A percentile compares a stretch with the other conserved stretches of the same genome.
Evolutionary conservation across 352 stramenopile species (phyloP).

Genomic region (Achlya hypogyna): DNA sequence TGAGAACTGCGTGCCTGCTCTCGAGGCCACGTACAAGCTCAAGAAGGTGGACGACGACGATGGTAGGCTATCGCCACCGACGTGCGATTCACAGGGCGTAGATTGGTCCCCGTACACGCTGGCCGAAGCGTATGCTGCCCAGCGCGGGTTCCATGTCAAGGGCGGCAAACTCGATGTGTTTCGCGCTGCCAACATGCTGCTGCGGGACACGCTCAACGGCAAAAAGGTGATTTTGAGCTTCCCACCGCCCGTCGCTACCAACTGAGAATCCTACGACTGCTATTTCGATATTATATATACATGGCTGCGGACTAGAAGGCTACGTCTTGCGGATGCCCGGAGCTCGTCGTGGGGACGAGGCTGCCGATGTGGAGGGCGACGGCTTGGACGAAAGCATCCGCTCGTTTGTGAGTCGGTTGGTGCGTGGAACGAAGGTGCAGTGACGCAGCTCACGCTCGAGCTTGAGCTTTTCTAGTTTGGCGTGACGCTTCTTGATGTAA

Average conservation of each 20-base stretch:
- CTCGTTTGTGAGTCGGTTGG: constrained; percentile 30
- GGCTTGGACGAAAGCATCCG: neutral
- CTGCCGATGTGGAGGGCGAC: neutral
- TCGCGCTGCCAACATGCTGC: constrained; percentile 54
- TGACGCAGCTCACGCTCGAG: constrained; percentile 73
- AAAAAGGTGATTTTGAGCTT: constrained; percentile 78
- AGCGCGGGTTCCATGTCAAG: constrained; percentile 64
- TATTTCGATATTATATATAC: neutral
- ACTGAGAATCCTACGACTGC: neutral
- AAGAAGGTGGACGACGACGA: constrained; percentile 61
- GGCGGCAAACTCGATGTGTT: constrained; percentile 69
- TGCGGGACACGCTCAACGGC: constrained; percentile 70
- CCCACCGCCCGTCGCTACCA: constrained; percentile 31
- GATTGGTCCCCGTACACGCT: constrained; percentile 70
- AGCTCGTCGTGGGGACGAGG: neutral
- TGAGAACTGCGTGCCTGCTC: constrained; percentile 61
- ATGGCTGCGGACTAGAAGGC: neutral
- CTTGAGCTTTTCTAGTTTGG: constrained; percentile 57
- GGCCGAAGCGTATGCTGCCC: constrained; percentile 61
- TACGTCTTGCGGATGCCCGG: neutral
- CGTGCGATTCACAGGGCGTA: neutral
- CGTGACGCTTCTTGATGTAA: constrained; percentile 71
- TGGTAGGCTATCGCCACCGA: constrained; percentile 16
- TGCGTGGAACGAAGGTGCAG: constrained; percentile 66
- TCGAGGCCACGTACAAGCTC: constrained; percentile 77